Base-by-base conservation (phyloP, 1,284 basidiomycete genomes). In the Cutaneotrichosporon sp. region DNA sequence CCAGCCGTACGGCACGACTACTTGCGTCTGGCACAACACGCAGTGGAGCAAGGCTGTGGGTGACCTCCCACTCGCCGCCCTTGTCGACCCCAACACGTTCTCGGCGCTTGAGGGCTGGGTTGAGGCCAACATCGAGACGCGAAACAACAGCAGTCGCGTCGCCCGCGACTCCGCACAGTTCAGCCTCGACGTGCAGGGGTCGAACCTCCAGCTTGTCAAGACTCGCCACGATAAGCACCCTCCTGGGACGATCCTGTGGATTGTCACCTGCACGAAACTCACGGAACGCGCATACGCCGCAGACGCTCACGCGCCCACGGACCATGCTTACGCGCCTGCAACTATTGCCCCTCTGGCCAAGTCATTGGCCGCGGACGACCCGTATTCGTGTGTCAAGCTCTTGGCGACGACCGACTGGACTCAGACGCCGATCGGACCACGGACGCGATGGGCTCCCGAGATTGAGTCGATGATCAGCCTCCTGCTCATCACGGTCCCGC, bases 321-420 rank as follows among this genome's bases (percentile, higher is more conserved):
- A 20, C 9, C 33, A 34, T 14, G n/a, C 18, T 10, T 13, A 22
- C 14, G 33, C 33, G 6, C 18, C n/a, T 25, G n/a, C 18, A 20
- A 13, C 7, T 22, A n/a, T 18, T n/a, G 25, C 18, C n/a, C 18
- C 49, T 33, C 27, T 51, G 11, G 13, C 49, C 10, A 11, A n/a
- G 18, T 18, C 27, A 13, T 6, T 9, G 10, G 38, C 27, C 6
- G 18, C 18, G 9, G 16, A 38, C 5, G 16, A 29, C 9, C 25
- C 66, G 2, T 61, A 56, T 2, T 63, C 68, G n/a, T 71, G 67
- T 42, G 66, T 67, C 59, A 31, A 54, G 14, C 31, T 72, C 47
- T 49, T 78, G 11, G 65, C 72, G 22, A 27, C 53, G 0, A 65
- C 62, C 1, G 72, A 78, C 58, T 78, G 76, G 76, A 59, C 67